A percentile compares a stretch with the other conserved stretches of the same genome.
Conservation (phyloP, 257 asterid species). For the Salvia hispanica region DNA sequence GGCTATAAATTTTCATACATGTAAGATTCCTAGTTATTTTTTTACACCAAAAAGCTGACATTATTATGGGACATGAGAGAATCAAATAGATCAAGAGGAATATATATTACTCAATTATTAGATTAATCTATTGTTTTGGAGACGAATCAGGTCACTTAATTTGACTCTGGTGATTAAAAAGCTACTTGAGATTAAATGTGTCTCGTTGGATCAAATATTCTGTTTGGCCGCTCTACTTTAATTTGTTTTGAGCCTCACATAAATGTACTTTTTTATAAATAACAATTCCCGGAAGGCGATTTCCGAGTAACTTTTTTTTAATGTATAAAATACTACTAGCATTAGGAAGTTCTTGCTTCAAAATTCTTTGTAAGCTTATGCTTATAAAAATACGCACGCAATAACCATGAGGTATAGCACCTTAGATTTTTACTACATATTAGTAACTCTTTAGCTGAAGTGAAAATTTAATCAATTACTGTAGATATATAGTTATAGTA, state of each 20-base stretch:
- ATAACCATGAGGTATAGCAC: too few species aligned
- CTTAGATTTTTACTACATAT: too few species aligned
- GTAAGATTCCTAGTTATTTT: conserved; percentile 7
- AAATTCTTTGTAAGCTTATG: too few species aligned
- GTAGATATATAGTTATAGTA: too few species aligned
- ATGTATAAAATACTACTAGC: too few species aligned
- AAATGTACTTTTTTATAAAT: not conserved
- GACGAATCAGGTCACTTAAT: not conserved
- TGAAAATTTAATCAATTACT: too few species aligned
- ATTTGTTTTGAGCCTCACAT: not conserved
- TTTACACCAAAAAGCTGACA: conserved; percentile 9
- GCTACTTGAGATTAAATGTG: not conserved
- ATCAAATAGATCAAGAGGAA: conserved; percentile 28
- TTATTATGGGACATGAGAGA: conserved; percentile 15
- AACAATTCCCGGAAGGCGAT: too few species aligned
- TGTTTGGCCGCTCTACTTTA: not conserved
- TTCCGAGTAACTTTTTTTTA: too few species aligned
- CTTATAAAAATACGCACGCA: too few species aligned
- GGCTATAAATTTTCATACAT: conserved; percentile 14
- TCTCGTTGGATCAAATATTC: conserved; percentile 2
- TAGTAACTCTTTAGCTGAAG: too few species aligned
- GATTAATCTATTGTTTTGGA: not conserved
- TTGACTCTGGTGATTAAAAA: not conserved
- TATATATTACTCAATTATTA: conserved; percentile 25
- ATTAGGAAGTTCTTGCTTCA: too few species aligned